Conservation (phyloP, 495 filamentous ascomycete species). For the Lasiosphaeris hirsuta region DNA sequence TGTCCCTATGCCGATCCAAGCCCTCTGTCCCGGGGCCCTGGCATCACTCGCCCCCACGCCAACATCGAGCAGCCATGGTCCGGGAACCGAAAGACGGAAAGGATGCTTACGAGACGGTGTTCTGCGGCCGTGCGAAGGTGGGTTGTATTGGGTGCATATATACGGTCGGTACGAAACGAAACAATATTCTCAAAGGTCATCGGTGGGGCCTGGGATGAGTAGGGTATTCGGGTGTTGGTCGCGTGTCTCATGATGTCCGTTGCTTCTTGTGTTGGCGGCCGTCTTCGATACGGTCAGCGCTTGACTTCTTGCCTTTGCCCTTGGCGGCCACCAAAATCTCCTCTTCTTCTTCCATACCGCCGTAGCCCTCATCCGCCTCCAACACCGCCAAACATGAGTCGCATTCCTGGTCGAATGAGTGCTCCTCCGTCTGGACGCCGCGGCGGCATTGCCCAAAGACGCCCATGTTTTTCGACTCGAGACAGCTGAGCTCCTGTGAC, state of each 20-base stretch:
- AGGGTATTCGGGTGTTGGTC: background rate
- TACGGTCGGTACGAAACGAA: no score
- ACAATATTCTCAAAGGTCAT: background rate
- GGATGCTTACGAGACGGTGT: no score
- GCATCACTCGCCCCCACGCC: no score
- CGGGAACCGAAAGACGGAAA: no score
- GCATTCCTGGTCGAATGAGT: slow-evolving; percentile 37
- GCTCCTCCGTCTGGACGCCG: slow-evolving; percentile 29
- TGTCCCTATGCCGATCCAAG: no score
- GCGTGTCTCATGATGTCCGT: slow-evolving; percentile 21
- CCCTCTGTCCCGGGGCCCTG: no score
- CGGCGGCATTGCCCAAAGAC: slow-evolving; percentile 29
- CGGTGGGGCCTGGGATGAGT: background rate
- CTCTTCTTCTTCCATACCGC: slow-evolving; percentile 26
- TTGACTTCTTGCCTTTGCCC: slow-evolving; percentile 5
- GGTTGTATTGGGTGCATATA: no score
- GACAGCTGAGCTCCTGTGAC: slow-evolving; percentile 33
- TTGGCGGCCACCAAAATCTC: background rate
- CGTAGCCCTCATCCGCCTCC: slow-evolving; percentile 32
- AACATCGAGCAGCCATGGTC: no score
- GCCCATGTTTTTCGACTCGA: slow-evolving; percentile 38
- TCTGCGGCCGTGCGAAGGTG: no score
- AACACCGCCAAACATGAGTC: slow-evolving; percentile 26
- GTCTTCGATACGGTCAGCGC: slow-evolving; percentile 12
- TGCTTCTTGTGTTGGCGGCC: slow-evolving; percentile 20